A percentile compares a stretch with the other conserved stretches of the same genome.
Conservation (phyloP, 805 yeast species). For the Brettanomyces bruxellensis region DNA sequence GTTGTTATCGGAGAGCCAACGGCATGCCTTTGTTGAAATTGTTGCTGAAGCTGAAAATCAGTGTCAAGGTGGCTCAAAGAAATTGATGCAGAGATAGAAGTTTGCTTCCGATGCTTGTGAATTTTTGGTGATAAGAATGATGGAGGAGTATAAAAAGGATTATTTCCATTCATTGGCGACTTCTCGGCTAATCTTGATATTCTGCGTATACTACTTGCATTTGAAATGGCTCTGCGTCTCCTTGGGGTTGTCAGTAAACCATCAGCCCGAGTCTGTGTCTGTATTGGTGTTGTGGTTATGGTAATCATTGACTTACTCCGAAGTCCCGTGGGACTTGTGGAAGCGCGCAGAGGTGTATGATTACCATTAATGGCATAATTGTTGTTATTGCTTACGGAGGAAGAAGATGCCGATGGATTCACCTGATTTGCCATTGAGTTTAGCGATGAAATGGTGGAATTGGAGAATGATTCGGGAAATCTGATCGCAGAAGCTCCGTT, state of each 20-base stretch:
- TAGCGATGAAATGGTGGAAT: slow-evolving; percentile 25
- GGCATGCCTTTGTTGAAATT: slow-evolving; percentile 7
- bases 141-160: slow-evolving; percentile 40
- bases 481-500: slow-evolving; percentile 2
- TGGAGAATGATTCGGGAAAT: slow-evolving; percentile 26
- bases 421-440: slow-evolving; percentile 7
- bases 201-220: slow-evolving; percentile 7
- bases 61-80: slow-evolving; percentile 23
- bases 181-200: slow-evolving; percentile 20
- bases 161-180: slow-evolving; percentile 31
- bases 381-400: background rate
- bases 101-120: slow-evolving; percentile 20
- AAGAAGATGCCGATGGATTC: slow-evolving; percentile 3
- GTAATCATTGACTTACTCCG: slow-evolving; percentile 2
- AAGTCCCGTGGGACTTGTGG: slow-evolving; percentile 11
- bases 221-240: slow-evolving; percentile 7
- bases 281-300: slow-evolving; percentile 12
- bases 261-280: slow-evolving; percentile 16
- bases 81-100: slow-evolving; percentile 23
- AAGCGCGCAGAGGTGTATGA: slow-evolving; percentile 14
- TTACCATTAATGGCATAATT: slow-evolving; percentile 2
- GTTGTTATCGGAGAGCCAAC: slow-evolving; percentile 19
- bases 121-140: slow-evolving; percentile 34
- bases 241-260: slow-evolving; percentile 16
- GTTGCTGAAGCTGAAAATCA: slow-evolving; percentile 20